Evolutionary conservation across 2,329 filamentous ascomycete genomes (phyloP), one percentile per base, ranked within the genome.

Genomic region (Aspergillus sp.): DNA sequence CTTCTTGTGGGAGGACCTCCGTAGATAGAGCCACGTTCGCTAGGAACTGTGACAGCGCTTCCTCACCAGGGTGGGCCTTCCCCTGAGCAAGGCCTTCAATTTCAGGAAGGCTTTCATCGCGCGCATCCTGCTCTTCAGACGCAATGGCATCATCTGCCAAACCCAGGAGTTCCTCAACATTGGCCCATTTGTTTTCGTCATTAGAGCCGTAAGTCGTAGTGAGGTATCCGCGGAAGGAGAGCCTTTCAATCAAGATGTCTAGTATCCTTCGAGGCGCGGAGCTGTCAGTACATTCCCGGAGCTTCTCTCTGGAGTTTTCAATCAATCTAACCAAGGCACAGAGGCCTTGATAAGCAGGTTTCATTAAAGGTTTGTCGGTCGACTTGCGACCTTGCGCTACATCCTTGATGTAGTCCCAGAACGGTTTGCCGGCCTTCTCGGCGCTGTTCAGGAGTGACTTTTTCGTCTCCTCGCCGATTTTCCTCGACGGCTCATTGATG

Each of bases 1-100:
- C 87, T 41, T 76, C 71, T 41, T 72, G 65, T n/a, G 76, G 70
- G n/a, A 65, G 68, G 0, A 89, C 85, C 65, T 96, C 92, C 0
- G 92, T 89, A 3, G 92, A 91, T n/a, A 99, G 80, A 0, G 92
- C 88, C 11, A 97, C 89, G 69, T 97, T 97, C 11, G 92, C 89
- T n/a, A 99, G 82, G 68, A 98, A 98, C 11, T 86, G 86, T 3
- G 90, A 88, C 1, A 97, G 82, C 1, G 87, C 82, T 60, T 92
- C 90, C 60, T 87, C 85, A 1, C 82, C 79, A 62, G 72, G 63
- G 31, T 82, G 80, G 4, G 79, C 73, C 55, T 76, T 65, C 48
- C 82, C 76, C 68, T 96, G 92, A 53, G 89, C 82, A 3, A 93
- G 68, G 1, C 88, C 89, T 15, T 94, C 89, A 15, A 97, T 85